A percentile compares a stretch with the other conserved stretches of the same genome.
These are phyloP conservation scores for Ceratobasidium sp. DNA, from an alignment of 1,284 basidiomycete species.

Conservation along the genomic window DNA sequence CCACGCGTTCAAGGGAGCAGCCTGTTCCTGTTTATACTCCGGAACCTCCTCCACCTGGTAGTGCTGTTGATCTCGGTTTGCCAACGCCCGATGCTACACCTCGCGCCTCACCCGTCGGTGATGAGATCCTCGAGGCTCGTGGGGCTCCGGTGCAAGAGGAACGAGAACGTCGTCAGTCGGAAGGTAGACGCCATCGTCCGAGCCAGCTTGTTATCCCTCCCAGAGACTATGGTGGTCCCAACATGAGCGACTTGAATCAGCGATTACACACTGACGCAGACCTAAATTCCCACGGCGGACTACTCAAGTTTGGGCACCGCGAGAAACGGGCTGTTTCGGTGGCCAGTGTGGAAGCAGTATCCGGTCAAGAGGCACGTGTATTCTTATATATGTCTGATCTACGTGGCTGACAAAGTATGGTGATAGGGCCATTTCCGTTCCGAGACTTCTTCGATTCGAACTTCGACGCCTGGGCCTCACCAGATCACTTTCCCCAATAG, in stretches of 20 bases:
- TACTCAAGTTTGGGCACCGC: conserved; percentile 32
- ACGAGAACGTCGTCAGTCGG: conserved; percentile 1
- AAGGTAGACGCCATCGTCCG: background rate
- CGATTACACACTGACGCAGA: background rate
- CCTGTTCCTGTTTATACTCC: background rate
- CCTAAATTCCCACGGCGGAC: background rate
- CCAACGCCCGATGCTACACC: conserved; percentile 36
- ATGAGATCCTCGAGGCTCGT: conserved; percentile 17
- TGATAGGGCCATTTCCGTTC: conserved; percentile 27
- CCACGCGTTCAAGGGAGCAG: conserved; percentile 12
- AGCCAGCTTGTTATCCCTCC: conserved; percentile 13
- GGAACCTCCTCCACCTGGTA: background rate
- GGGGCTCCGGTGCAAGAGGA: conserved; percentile 1
- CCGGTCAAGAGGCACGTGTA: conserved; percentile 31
- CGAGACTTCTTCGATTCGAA: conserved; percentile 35
- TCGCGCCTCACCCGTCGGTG: conserved; percentile 29
- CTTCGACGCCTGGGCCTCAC: conserved; percentile 25
- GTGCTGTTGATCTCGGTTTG: conserved; percentile 3
- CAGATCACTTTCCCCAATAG: conserved; percentile 21
- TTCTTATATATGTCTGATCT: conserved; percentile 1
- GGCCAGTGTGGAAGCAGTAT: conserved; percentile 35
- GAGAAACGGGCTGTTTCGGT: conserved; percentile 35
- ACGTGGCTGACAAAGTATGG: background rate
- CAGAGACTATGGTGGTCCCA: background rate
- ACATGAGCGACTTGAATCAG: background rate